phyloP scores from a whole-genome alignment of 345 rosid genomes.

The Gossypium rotundifolium region DNA sequence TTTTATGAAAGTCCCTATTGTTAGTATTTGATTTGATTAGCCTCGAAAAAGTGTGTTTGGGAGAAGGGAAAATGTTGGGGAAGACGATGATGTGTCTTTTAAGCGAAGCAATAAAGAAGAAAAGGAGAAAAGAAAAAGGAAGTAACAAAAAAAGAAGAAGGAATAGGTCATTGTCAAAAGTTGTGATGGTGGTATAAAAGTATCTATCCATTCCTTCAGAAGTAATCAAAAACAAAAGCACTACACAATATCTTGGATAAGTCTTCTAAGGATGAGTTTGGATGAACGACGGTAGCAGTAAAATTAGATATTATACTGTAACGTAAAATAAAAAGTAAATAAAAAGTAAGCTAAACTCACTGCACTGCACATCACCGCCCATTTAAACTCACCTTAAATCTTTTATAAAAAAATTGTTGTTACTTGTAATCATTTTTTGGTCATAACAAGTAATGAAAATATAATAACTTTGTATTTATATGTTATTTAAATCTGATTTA shows the following conservation, averaged over 20 bases:
- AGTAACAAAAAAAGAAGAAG: slow-evolving; percentile 11
- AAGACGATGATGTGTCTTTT: slow-evolving; percentile 33
- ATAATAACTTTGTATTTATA: not conserved
- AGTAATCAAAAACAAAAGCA: slow-evolving; percentile 11
- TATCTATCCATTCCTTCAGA: slow-evolving; percentile 11
- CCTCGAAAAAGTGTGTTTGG: slow-evolving; percentile 15
- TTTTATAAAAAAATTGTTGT: too few species aligned
- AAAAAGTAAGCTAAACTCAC: not conserved
- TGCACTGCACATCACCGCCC: too few species aligned
- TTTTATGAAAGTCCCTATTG: too few species aligned
- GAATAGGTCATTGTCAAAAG: slow-evolving; percentile 37
- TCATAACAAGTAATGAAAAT: too few species aligned
- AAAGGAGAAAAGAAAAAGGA: not conserved
- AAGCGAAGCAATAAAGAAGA: slow-evolving; percentile 33
- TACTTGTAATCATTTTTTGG: too few species aligned
- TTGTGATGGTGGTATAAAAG: slow-evolving; percentile 29
- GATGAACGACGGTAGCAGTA: fast-evolving
- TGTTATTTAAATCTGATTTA: too few species aligned
- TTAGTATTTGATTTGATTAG: not conserved
- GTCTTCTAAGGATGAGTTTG: too few species aligned
- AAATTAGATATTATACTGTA: too few species aligned
- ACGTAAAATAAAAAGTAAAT: not conserved
- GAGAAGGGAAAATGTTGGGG: slow-evolving; percentile 12
- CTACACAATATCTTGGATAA: not conserved
- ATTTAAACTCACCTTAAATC: too few species aligned